A percentile compares a stretch with the other conserved stretches of the same genome.
Evolutionary conservation across 2,329 filamentous ascomycete species (phyloP).

Genomic region (Stemphylium beticola): DNA sequence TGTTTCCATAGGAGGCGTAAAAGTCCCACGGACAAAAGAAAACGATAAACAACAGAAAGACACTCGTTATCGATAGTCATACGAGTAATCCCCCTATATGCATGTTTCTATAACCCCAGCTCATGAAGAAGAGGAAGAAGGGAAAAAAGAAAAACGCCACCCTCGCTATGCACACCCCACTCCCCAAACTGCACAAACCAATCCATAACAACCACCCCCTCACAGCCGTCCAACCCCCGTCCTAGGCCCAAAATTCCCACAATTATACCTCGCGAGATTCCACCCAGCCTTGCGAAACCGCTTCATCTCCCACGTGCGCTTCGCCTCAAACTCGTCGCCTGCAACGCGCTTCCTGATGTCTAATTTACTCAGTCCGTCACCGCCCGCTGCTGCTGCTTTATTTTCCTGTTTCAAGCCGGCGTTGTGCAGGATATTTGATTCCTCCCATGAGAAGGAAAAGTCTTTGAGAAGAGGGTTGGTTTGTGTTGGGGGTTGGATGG

Average conservation of each 20-base stretch:
- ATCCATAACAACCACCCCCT: neutral
- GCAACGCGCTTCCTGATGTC: constrained; percentile 37
- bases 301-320: constrained; percentile 43
- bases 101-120: too few species aligned
- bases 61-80: too few species aligned
- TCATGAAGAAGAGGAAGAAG: too few species aligned
- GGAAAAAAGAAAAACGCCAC: too few species aligned
- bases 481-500: constrained; percentile 34
- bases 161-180: too few species aligned
- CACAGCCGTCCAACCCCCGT: constrained; percentile 43
- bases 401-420: constrained; percentile 2
- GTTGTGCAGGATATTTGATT: constrained; percentile 34
- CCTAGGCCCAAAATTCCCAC: constrained; percentile 46
- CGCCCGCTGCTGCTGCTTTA: constrained; percentile 1
- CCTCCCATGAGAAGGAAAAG: constrained; percentile 42
- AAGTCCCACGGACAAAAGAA: too few species aligned
- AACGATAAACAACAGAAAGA: too few species aligned
- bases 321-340: constrained; percentile 33
- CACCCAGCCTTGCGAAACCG: constrained; percentile 40
- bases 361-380: constrained; percentile 21
- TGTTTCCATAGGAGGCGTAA: too few species aligned
- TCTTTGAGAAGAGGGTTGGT: constrained; percentile 34
- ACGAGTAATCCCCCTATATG: too few species aligned
- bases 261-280: constrained; percentile 45
- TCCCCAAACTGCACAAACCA: neutral